A percentile compares a stretch with the other conserved stretches of the same genome.
These are phyloP conservation scores for Chalaropsis thielavioides DNA, from an alignment of 2,329 filamentous ascomycete species.

Conservation along the genomic window DNA sequence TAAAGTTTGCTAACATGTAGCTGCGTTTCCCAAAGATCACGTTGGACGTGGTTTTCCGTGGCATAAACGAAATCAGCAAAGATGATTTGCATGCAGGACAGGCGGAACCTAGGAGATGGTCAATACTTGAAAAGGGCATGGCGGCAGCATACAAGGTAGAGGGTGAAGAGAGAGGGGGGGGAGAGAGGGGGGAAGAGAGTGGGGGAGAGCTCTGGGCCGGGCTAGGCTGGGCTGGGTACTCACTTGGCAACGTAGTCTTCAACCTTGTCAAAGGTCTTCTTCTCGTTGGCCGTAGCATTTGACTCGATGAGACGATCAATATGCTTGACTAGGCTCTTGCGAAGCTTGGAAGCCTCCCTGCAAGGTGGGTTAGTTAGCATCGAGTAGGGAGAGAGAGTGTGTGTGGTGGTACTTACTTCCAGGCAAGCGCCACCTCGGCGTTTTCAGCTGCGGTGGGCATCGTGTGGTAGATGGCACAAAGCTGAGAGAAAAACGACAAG, in stretches of 20 bases:
- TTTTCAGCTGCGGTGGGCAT: conserved; percentile 16
- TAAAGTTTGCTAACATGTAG: conserved; percentile 64
- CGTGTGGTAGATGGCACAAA: neutral
- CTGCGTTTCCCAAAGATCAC: conserved; percentile 65
- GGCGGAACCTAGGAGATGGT: conserved; percentile 30
- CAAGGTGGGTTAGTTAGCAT: conserved; percentile 9
- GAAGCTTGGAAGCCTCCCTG: conserved; percentile 32
- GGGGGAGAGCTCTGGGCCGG: neutral
- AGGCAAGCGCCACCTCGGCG: conserved; percentile 16
- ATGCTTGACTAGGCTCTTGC: conserved; percentile 31
- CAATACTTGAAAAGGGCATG: conserved; percentile 8
- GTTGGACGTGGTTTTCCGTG: conserved; percentile 48
- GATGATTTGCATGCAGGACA: conserved; percentile 56
- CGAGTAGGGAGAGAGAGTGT: neutral
- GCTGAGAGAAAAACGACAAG: neutral
- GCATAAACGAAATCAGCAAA: conserved; percentile 58
- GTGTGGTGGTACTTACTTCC: conserved; percentile 16
- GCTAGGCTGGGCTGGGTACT: conserved; percentile 19
- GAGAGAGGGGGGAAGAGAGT: too few species aligned
- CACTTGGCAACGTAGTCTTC: conserved; percentile 32
- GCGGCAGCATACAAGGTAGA: neutral
- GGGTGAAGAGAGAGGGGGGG: neutral
- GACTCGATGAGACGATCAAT: conserved; percentile 30
- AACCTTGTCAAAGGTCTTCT: conserved; percentile 31
- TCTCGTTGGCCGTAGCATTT: conserved; percentile 26